Percentiles rank a stretch among this genome's conserved stretches.
Evolutionary conservation across 1,284 basidiomycete species (phyloP).

Genomic region (Fomitopsis schrenkii): DNA sequence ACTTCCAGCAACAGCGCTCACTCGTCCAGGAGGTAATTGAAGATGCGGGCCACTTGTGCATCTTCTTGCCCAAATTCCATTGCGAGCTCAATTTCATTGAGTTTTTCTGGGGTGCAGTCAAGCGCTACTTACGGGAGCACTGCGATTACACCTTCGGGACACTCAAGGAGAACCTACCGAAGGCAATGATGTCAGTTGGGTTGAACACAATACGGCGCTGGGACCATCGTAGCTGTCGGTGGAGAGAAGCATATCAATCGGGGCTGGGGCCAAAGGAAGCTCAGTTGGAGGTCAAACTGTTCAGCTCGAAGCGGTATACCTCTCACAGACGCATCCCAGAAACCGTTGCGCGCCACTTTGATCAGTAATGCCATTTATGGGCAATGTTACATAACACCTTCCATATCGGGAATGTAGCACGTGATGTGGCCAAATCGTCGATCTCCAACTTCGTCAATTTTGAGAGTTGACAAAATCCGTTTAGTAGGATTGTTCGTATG

Average conservation of each 20-base stretch:
- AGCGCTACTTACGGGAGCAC: neutral
- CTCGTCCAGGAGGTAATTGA: constrained; percentile 27
- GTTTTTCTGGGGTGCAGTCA: neutral
- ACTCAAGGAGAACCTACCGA: constrained; percentile 18
- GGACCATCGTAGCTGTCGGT: constrained; percentile 21
- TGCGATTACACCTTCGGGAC: constrained; percentile 14
- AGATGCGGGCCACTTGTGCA: constrained; percentile 5
- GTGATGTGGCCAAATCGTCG: neutral
- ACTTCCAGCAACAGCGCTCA: constrained; percentile 8
- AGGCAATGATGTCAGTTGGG: constrained; percentile 17
- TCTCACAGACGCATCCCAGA: constrained; percentile 24
- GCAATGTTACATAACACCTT: neutral
- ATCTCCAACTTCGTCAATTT: neutral
- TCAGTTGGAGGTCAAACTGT: constrained; percentile 18
- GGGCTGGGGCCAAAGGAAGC: constrained; percentile 22
- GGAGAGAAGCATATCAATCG: constrained; percentile 22
- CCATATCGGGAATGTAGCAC: neutral
- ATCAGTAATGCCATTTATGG: neutral
- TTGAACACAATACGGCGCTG: constrained; percentile 22
- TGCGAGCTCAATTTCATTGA: constrained; percentile 1
- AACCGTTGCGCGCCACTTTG: constrained; percentile 11
- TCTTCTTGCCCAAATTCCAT: constrained; percentile 6
- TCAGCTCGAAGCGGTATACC: constrained; percentile 20
- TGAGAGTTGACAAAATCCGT: neutral
- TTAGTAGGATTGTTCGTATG: neutral